phyloP scores from a whole-genome alignment of 2,329 filamentous ascomycete species.

The Colletotrichum lindemuthianum region DNA sequence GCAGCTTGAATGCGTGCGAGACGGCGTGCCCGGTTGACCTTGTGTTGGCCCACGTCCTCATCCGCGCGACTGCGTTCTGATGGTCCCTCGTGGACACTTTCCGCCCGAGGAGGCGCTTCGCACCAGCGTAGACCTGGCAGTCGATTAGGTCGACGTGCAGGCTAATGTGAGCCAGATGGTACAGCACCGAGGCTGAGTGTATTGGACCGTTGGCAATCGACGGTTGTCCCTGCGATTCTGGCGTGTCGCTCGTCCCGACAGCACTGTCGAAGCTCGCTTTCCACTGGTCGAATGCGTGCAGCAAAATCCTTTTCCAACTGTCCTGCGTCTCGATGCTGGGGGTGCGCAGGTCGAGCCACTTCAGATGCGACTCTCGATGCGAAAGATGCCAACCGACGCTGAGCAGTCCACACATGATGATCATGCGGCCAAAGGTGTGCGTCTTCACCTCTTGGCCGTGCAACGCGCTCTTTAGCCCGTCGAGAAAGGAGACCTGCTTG shows the following conservation, averaged over 20 bases:
- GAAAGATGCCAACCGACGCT: slow-evolving; percentile 94
- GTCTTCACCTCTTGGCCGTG: slow-evolving; percentile 85
- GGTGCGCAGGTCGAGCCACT: slow-evolving; percentile 76
- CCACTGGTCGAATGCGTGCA: slow-evolving; percentile 87
- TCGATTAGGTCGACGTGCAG: slow-evolving; percentile 90
- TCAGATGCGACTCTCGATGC: slow-evolving; percentile 85
- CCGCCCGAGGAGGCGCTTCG: slow-evolving; percentile 79
- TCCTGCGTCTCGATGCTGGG: slow-evolving; percentile 70
- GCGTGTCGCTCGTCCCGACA: slow-evolving; percentile 53
- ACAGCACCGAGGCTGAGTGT: slow-evolving; percentile 81
- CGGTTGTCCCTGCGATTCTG: slow-evolving; percentile 56
- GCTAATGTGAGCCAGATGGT: slow-evolving; percentile 88
- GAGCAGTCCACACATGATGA: slow-evolving; percentile 90
- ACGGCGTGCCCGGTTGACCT: slow-evolving; percentile 82
- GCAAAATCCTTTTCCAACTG: slow-evolving; percentile 81
- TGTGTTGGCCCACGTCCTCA: slow-evolving; percentile 82
- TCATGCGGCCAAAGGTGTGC: slow-evolving; percentile 88
- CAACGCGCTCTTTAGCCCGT: slow-evolving; percentile 84
- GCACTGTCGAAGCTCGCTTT: slow-evolving; percentile 83
- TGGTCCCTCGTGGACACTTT: slow-evolving; percentile 82
- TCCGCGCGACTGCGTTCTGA: slow-evolving; percentile 75
- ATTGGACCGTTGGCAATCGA: slow-evolving; percentile 71
- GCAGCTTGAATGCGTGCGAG: slow-evolving; percentile 84
- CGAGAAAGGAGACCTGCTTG: slow-evolving; percentile 82
- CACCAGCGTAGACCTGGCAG: slow-evolving; percentile 88